Conservation (phyloP, 176 grass and related monocot genomes). For the Musa itinerans region DNA sequence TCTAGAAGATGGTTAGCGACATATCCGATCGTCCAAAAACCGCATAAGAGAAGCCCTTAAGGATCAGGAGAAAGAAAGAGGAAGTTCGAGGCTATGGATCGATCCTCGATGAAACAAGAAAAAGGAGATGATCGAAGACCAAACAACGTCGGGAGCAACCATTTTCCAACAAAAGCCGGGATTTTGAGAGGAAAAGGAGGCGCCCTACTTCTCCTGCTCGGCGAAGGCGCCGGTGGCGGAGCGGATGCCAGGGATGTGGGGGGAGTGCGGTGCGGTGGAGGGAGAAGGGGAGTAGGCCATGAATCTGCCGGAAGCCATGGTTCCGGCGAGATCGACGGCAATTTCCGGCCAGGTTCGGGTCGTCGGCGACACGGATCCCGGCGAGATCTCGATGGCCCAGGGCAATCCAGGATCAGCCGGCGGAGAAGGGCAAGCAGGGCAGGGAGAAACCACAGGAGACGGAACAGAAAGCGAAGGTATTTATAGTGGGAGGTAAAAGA, state of each 20-base stretch:
- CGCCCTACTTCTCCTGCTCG: conserved; percentile 80
- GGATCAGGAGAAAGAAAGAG: background rate
- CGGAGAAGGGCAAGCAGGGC: background rate
- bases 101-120: background rate
- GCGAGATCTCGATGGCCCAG: background rate
- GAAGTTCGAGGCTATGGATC: background rate
- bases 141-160: background rate
- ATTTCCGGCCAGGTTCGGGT: background rate
- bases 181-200: background rate
- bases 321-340: conserved; percentile 14
- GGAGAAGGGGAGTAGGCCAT: conserved; percentile 96
- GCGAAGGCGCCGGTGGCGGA: conserved; percentile 36
- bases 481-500: background rate
- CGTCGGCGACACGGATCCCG: background rate
- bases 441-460: background rate
- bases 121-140: conserved; percentile 11
- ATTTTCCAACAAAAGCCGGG: background rate
- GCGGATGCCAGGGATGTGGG: conserved; percentile 57
- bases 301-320: conserved; percentile 74
- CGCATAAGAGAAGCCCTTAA: background rate
- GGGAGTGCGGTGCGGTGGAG: conserved; percentile 79
- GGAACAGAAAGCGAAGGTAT: background rate
- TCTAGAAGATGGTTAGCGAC: background rate
- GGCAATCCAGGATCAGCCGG: background rate
- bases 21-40: background rate